Conservation (phyloP, 371 early-diverging fungal species). For the Apophysomyces ossiformis region DNA sequence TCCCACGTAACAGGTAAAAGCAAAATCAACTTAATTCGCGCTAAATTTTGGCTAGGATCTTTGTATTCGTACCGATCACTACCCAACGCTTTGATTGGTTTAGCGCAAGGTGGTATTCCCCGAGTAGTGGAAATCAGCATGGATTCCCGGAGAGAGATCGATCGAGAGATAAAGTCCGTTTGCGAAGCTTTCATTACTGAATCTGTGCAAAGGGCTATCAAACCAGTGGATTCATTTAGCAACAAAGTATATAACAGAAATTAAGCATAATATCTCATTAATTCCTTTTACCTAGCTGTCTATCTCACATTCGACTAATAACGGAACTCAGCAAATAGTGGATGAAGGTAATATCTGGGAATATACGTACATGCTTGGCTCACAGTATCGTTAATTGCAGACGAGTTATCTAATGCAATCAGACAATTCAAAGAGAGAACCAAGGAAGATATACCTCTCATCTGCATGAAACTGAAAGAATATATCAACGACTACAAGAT, state of each 20-base stretch:
- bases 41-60: slow-evolving; percentile 22
- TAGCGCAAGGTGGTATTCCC: slow-evolving; percentile 65
- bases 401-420: slow-evolving; percentile 15
- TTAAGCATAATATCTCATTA: slow-evolving; percentile 25
- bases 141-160: slow-evolving; percentile 69
- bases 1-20: slow-evolving; percentile 57
- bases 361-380: not conserved
- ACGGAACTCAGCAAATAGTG: slow-evolving; percentile 20
- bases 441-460: slow-evolving; percentile 55
- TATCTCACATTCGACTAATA: slow-evolving; percentile 23
- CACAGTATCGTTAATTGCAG: slow-evolving; percentile 2
- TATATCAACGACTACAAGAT: slow-evolving; percentile 80
- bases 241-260: slow-evolving; percentile 57
- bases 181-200: slow-evolving; percentile 81
- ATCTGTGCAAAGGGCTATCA: slow-evolving; percentile 63
- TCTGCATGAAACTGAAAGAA: slow-evolving; percentile 63
- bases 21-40: not conserved
- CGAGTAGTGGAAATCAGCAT: slow-evolving; percentile 60
- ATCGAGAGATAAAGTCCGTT: slow-evolving; percentile 68
- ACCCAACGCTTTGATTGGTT: slow-evolving; percentile 53
- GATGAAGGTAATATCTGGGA: slow-evolving; percentile 13
- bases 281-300: slow-evolving; percentile 34
- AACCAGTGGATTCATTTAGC: slow-evolving; percentile 72
- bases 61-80: slow-evolving; percentile 45
- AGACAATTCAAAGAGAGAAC: slow-evolving; percentile 62